Percentiles rank a stretch among this genome's conserved stretches.
Evolutionary conservation across 768 basidiomycete species (phyloP).

Genomic region (Leccinum truebloodii): DNA sequence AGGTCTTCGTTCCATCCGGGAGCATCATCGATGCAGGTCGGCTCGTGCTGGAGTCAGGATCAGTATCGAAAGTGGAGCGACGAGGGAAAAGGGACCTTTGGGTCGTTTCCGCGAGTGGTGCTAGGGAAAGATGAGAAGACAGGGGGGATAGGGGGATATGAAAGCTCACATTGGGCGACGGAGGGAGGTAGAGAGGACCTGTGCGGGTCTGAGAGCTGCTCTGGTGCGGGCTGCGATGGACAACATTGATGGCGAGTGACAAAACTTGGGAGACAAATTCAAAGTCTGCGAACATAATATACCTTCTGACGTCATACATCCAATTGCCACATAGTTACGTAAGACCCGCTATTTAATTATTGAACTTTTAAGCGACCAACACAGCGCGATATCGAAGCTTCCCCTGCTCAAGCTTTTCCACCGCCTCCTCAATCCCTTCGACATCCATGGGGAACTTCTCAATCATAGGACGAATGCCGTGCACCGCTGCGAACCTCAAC

Average conservation of each 20-base stretch:
- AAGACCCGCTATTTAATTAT: neutral
- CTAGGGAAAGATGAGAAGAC: conserved; percentile 24
- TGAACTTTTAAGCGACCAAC: conserved; percentile 15
- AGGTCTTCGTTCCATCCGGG: conserved; percentile 75
- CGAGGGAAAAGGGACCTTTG: conserved; percentile 41
- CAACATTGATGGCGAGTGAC: conserved; percentile 12
- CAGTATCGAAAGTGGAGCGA: neutral
- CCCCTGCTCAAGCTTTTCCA: conserved; percentile 27
- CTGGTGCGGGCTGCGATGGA: conserved; percentile 8
- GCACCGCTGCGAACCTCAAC: conserved; percentile 36
- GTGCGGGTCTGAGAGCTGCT: neutral
- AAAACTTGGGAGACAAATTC: neutral
- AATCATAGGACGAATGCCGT: conserved; percentile 31
- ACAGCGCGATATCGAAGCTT: conserved; percentile 36
- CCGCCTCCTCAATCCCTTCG: conserved; percentile 32
- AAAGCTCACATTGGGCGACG: conserved; percentile 10
- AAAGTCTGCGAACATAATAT: neutral
- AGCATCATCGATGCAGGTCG: conserved; percentile 52
- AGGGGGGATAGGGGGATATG: neutral
- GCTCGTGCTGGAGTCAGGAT: conserved; percentile 42
- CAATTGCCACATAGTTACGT: conserved; percentile 5
- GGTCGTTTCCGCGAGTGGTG: conserved; percentile 61
- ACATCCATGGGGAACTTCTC: conserved; percentile 35
- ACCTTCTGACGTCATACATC: conserved; percentile 18
- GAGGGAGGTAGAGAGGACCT: neutral